These are phyloP conservation scores for Cadophora malorum DNA, from an alignment of 2,329 filamentous ascomycete species.

Conservation along the genomic window DNA sequence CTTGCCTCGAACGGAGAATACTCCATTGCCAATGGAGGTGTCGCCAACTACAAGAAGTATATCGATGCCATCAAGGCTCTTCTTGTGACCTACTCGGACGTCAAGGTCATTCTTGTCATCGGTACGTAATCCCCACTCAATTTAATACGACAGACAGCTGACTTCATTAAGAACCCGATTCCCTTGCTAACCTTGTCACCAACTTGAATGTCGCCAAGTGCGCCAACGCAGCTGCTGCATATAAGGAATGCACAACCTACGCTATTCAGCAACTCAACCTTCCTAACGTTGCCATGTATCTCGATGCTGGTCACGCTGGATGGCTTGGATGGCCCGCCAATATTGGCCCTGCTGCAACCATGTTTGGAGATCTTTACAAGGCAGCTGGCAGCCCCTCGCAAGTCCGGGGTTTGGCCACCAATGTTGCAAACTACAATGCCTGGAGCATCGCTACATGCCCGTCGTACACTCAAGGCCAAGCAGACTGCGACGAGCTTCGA, in stretches of 20 bases:
- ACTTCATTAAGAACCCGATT: slow-evolving; percentile 59
- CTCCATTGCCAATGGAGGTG: slow-evolving; percentile 56
- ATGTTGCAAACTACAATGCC: slow-evolving; percentile 65
- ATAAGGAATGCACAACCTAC: slow-evolving; percentile 62
- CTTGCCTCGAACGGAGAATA: slow-evolving; percentile 69
- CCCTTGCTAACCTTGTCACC: slow-evolving; percentile 67
- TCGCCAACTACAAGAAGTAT: slow-evolving; percentile 58
- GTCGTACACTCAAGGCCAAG: slow-evolving; percentile 49
- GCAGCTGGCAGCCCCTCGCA: slow-evolving; percentile 53
- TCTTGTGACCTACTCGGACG: slow-evolving; percentile 60
- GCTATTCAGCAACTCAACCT: slow-evolving; percentile 63
- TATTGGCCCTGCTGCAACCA: slow-evolving; percentile 55
- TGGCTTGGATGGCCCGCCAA: slow-evolving; percentile 71
- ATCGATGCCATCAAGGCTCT: slow-evolving; percentile 60
- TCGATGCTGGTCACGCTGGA: slow-evolving; percentile 68
- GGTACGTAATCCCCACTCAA: slow-evolving; percentile 44
- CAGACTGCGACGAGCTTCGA: slow-evolving; percentile 59
- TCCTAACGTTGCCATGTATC: slow-evolving; percentile 67
- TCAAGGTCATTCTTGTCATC: slow-evolving; percentile 54
- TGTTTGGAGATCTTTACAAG: slow-evolving; percentile 55
- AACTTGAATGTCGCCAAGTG: slow-evolving; percentile 62
- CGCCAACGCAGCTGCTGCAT: slow-evolving; percentile 58
- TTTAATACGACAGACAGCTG: slow-evolving; percentile 17
- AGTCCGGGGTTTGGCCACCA: slow-evolving; percentile 61
- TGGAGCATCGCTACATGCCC: slow-evolving; percentile 54